Evolutionary conservation across 148 eudicot species (phyloP).

Genomic region (Selenicereus undatus): DNA sequence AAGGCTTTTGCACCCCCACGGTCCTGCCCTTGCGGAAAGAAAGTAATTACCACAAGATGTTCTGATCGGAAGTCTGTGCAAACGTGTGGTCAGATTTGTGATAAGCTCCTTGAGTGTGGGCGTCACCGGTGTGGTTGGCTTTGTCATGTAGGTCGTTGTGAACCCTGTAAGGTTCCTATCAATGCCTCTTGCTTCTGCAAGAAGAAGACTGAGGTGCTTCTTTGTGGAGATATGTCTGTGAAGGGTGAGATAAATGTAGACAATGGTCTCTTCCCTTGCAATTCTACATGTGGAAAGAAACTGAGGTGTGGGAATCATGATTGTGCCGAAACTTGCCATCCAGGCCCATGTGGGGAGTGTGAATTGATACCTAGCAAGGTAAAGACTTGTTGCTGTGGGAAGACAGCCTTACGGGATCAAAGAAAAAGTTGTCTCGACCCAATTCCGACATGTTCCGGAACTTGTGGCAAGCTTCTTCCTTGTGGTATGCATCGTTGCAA

Average conservation of each 20-base stretch:
- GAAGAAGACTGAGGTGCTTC: slow-evolving; percentile 69
- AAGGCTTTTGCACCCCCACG: slow-evolving; percentile 94
- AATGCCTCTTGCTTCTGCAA: slow-evolving; percentile 82
- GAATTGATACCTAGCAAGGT: slow-evolving; percentile 61
- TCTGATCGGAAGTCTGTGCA: slow-evolving; percentile 62
- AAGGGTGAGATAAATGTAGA: slow-evolving; percentile 66
- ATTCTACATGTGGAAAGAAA: slow-evolving; percentile 50
- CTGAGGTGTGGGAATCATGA: slow-evolving; percentile 68
- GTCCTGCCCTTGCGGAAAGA: slow-evolving; percentile 80
- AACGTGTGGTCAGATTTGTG: slow-evolving; percentile 78
- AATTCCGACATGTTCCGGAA: slow-evolving; percentile 67
- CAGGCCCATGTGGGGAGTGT: slow-evolving; percentile 93
- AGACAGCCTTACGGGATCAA: slow-evolving; percentile 47
- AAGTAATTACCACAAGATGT: slow-evolving; percentile 71
- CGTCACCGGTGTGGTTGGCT: slow-evolving; percentile 62
- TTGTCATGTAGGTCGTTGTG: slow-evolving; percentile 85
- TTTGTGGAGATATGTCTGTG: slow-evolving; percentile 77
- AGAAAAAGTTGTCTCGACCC: slow-evolving; percentile 75
- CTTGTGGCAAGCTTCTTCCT: slow-evolving; percentile 68
- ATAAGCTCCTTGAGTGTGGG: slow-evolving; percentile 66
- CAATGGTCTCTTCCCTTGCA: slow-evolving; percentile 75
- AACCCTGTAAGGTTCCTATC: slow-evolving; percentile 56
- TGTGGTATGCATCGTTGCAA: slow-evolving; percentile 68
- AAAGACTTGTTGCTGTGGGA: slow-evolving; percentile 82
- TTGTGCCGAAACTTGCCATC: slow-evolving; percentile 70